These are phyloP conservation scores for Rhododendron simsii DNA, from an alignment of 148 eudicot species.

Conservation along the genomic window DNA sequence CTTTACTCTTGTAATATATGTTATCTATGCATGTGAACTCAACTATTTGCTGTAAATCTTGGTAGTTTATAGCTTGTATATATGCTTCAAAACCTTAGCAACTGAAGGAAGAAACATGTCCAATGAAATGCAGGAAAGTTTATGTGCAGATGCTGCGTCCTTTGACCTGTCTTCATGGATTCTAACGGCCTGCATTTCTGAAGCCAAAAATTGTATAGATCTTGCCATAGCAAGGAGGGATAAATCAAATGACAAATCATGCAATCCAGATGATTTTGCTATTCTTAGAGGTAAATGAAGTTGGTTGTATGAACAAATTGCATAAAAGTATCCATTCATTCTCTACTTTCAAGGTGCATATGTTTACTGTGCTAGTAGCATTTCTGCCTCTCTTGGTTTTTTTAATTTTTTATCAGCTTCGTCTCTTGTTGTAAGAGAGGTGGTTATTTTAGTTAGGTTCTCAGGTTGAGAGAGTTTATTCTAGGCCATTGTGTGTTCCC, in stretches of 20 bases:
- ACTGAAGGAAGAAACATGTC: not conserved
- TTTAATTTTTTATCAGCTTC: too few species aligned
- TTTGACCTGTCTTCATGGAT: conserved; percentile 78
- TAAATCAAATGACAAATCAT: conserved; percentile 58
- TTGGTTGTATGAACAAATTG: not conserved
- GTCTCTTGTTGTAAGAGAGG: not conserved
- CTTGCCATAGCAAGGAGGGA: conserved; percentile 77
- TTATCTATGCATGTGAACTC: not conserved
- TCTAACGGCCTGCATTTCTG: conserved; percentile 84
- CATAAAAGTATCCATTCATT: not conserved
- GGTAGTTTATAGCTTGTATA: not conserved
- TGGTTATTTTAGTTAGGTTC: not conserved
- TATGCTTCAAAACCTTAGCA: not conserved
- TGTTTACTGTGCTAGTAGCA: not conserved
- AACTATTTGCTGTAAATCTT: not conserved
- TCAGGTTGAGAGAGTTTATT: not conserved
- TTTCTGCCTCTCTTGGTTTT: not conserved
- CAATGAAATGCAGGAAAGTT: conserved; percentile 59
- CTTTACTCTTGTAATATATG: not conserved
- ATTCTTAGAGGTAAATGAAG: conserved; percentile 82
- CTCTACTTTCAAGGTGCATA: not conserved
- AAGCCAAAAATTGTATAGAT: conserved; percentile 82
- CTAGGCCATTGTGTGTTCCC: not conserved
- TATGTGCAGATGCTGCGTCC: conserved; percentile 97
- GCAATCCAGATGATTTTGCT: conserved; percentile 87